Evolutionary conservation across 495 filamentous ascomycete species (phyloP).

Genomic region (Daldinia concentrica): DNA sequence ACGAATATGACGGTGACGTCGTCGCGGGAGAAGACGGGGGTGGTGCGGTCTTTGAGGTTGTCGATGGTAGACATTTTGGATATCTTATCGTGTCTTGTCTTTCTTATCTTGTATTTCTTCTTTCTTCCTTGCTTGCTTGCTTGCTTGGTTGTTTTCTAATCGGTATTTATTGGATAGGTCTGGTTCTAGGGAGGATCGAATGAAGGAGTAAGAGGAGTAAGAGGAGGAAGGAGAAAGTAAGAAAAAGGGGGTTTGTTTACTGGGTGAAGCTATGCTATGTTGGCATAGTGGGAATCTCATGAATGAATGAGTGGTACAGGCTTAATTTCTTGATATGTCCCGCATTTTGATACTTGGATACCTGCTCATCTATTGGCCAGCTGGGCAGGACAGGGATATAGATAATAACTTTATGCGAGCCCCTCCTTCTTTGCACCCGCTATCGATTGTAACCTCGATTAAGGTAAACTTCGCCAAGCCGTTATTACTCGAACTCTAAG

Average conservation of each 20-base stretch:
- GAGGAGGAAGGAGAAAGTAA: not conserved
- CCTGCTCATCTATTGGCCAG: not conserved
- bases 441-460: constrained; percentile 22
- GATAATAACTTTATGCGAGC: constrained; percentile 1
- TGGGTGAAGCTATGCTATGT: constrained; percentile 8
- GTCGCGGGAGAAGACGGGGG: constrained; percentile 80
- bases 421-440: constrained; percentile 26
- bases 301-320: constrained; percentile 9
- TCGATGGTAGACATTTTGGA: constrained; percentile 51
- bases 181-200: not conserved
- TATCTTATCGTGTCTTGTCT: not conserved
- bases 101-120: not conserved
- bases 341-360: constrained; percentile 24
- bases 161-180: not conserved
- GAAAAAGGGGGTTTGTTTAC: constrained; percentile 28
- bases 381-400: not conserved
- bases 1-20: constrained; percentile 90
- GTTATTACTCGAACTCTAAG: not conserved
- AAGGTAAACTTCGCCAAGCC: constrained; percentile 5
- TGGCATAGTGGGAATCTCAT: constrained; percentile 11
- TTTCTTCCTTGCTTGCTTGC: not conserved
- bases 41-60: constrained; percentile 56
- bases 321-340: constrained; percentile 35
- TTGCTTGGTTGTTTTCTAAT: not conserved
- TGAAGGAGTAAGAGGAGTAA: not conserved